phyloP scores from a whole-genome alignment of 2,329 filamentous ascomycete species.

The Westerdykella aurantiaca region DNA sequence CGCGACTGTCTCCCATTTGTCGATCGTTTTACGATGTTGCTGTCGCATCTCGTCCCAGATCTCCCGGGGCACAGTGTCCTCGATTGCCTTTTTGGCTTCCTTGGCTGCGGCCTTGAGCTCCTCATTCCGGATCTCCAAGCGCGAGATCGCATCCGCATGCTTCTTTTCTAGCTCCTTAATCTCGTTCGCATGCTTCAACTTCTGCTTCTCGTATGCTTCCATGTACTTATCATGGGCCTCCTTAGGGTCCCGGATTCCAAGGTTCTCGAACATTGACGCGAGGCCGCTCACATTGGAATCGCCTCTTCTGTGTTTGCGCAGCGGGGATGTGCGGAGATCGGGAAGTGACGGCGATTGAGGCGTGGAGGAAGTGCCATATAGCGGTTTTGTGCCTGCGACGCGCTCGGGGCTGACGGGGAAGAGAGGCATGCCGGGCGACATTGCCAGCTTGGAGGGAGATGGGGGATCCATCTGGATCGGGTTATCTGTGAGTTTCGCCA shows the following conservation, averaged over 20 bases:
- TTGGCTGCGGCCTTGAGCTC: conserved; percentile 25
- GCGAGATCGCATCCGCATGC: conserved; percentile 56
- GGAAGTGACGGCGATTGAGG: conserved; percentile 27
- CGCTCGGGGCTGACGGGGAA: conserved; percentile 60
- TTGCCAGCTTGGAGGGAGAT: conserved; percentile 45
- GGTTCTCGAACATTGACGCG: conserved; percentile 67
- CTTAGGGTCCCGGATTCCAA: conserved; percentile 50
- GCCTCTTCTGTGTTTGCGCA: conserved; percentile 27
- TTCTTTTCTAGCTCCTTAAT: conserved; percentile 51
- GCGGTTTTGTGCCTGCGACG: conserved; percentile 45
- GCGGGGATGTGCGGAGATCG: conserved; percentile 39
- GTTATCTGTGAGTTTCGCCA: conserved; percentile 35
- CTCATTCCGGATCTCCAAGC: conserved; percentile 27
- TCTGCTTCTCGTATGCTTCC: conserved; percentile 40
- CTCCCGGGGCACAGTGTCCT: conserved; percentile 21
- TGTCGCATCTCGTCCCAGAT: conserved; percentile 26
- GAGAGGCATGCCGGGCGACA: conserved; percentile 54
- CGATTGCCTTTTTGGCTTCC: conserved; percentile 15
- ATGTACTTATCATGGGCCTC: conserved; percentile 42
- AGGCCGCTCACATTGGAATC: conserved; percentile 39
- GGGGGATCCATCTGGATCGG: conserved; percentile 37
- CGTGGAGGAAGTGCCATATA: conserved; percentile 19
- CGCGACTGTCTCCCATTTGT: conserved; percentile 30
- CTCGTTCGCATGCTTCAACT: conserved; percentile 29
- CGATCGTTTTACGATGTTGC: conserved; percentile 25